Base-by-base conservation (phyloP, 129 eudicot genomes). In the Logfia minima region DNA sequence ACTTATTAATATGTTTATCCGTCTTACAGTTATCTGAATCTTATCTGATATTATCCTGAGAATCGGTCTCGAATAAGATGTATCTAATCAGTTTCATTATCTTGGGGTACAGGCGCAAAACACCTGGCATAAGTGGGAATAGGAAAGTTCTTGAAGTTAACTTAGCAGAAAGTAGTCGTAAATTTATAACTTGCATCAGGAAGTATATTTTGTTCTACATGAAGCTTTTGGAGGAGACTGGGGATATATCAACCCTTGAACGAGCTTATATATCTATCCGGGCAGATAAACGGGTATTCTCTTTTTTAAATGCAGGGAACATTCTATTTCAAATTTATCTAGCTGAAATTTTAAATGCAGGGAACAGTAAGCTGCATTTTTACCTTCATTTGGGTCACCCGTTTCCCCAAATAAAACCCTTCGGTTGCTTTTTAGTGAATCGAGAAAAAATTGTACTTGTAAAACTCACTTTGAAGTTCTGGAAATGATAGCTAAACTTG, bases 141-240 rank as follows among this genome's bases (percentile, higher is more conserved):
- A 91, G 82, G 86, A 90, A 76, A 86, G 72, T 68, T 58, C 93
- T 94, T 72, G 99, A 94, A 91, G 99, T 94, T 78, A 89, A 94
- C 82, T 71, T 94, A 60, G 90, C 99, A 66, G 99, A 94, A 88
- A 94, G 97, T 72, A 89, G 96, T 61, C 92, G 99, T 61, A 94
- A 94, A 82, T 94, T 91, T 78, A 94, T 94, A 76, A 94, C 99
- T 74, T 94, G 96, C 87, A 87, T 94, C 65, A 75, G 99, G 87
- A 94, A 94, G 87, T 94, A 94, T 81, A 85, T 94, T 64, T 39
- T 94, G 80, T 87, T 94, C 82, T 94, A 94, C 84, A 70, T 87
- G 82, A 87, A 87, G 74, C 89, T 94, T 66, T 79, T 94, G 90
- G 99, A 94, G 75, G 97, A 91, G 77, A 86, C 88, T 2, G 84